These are phyloP conservation scores for maize (Zea mays) DNA, from an alignment of 176 grass and related monocot genomes.

Conservation along the genomic window DNA sequence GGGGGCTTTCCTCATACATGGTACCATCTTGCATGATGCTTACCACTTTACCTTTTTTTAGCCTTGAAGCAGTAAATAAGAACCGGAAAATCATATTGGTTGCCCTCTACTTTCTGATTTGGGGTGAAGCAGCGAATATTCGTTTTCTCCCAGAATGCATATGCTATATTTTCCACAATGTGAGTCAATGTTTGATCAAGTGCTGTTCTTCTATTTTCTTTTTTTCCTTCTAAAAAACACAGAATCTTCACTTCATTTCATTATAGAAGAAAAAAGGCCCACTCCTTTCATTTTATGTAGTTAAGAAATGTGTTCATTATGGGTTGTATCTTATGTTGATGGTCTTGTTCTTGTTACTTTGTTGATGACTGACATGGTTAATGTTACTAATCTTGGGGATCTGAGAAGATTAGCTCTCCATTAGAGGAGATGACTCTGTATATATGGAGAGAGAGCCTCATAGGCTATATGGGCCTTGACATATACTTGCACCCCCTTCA, in stretches of 20 bases:
- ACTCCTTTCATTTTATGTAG: not conserved
- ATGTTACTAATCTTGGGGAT: not conserved
- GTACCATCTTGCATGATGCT: slow-evolving; percentile 18
- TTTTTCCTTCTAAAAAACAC: not conserved
- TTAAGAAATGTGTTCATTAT: slow-evolving; percentile 13
- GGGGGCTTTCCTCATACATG: slow-evolving; percentile 14
- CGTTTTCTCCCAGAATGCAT: slow-evolving; percentile 95
- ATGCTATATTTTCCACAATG: slow-evolving; percentile 98
- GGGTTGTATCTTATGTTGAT: not conserved
- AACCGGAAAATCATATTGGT: slow-evolving; percentile 83
- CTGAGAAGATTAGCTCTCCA: too few species aligned
- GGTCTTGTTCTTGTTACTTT: not conserved
- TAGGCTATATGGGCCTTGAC: not conserved
- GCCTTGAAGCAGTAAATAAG: slow-evolving; percentile 75
- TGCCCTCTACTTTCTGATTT: slow-evolving; percentile 88
- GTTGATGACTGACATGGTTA: not conserved
- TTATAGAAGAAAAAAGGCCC: not conserved
- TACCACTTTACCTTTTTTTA: slow-evolving; percentile 33
- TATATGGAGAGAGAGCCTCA: not conserved
- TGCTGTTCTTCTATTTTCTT: slow-evolving; percentile 11
- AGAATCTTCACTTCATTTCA: not conserved
- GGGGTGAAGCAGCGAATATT: slow-evolving; percentile 94
- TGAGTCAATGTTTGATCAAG: slow-evolving; percentile 49
- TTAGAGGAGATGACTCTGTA: not conserved
- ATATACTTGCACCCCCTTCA: not conserved